Conservation (phyloP, 305 asterid genomes). For the Lippia alba region DNA sequence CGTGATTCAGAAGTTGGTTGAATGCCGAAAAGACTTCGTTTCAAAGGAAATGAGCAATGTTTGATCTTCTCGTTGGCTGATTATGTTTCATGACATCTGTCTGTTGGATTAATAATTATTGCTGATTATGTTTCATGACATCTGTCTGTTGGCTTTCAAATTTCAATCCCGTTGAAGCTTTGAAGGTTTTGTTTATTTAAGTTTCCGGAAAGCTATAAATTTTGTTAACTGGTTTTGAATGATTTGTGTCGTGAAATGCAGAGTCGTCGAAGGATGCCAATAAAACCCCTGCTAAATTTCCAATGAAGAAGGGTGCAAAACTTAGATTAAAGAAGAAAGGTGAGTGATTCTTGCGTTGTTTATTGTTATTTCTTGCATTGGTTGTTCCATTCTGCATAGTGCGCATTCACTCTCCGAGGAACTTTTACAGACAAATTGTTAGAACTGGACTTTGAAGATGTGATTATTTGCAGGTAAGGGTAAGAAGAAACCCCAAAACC, state of each 20-base stretch:
- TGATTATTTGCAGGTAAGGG: constrained; percentile 60
- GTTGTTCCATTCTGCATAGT: neutral
- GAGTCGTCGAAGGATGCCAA: constrained; percentile 49
- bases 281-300: constrained; percentile 53
- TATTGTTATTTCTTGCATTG: neutral
- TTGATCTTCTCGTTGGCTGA: neutral
- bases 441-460: neutral
- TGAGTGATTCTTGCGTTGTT: constrained; percentile 13
- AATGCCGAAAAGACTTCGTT: neutral
- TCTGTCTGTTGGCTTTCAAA: neutral
- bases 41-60: neutral
- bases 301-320: constrained; percentile 71
- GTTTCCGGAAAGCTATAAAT: neutral
- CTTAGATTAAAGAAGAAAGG: constrained; percentile 66
- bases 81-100: neutral
- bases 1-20: neutral
- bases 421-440: neutral
- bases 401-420: neutral
- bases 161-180: no score
- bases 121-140: neutral
- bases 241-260: constrained; percentile 28
- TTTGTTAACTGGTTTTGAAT: constrained; percentile 25
- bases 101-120: neutral
- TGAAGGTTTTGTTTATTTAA: neutral
- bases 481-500: constrained; percentile 43